phyloP scores from a whole-genome alignment of 2,329 filamentous ascomycete species.

The Plectosphaerella cucumerina region DNA sequence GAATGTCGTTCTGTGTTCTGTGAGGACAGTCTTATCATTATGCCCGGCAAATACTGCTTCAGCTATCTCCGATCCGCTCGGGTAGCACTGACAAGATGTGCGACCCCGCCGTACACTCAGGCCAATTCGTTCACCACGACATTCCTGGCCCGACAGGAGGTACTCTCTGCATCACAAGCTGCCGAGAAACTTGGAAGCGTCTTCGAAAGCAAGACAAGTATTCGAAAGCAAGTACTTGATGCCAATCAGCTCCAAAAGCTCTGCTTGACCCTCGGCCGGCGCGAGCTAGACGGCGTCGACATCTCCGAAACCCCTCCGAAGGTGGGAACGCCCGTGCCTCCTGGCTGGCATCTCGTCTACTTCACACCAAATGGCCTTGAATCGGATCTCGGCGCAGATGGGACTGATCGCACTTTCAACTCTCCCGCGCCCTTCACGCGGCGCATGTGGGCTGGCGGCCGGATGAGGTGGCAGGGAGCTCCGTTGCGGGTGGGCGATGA shows the following conservation, averaged over 20 bases:
- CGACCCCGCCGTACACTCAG: too few relatives aligned
- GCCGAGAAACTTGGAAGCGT: constrained; percentile 20
- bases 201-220: constrained; percentile 20
- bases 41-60: too few relatives aligned
- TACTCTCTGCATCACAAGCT: constrained; percentile 19
- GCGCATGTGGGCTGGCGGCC: constrained; percentile 65
- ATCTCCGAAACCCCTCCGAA: constrained; percentile 31
- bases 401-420: constrained; percentile 58
- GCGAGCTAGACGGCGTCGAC: constrained; percentile 32
- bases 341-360: constrained; percentile 60
- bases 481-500: constrained; percentile 48
- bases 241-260: constrained; percentile 61
- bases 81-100: too few relatives aligned
- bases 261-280: constrained; percentile 51
- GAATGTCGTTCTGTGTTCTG: too few relatives aligned
- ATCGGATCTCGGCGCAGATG: constrained; percentile 51
- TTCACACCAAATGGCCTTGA: constrained; percentile 57
- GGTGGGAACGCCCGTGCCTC: constrained; percentile 46
- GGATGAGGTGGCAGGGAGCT: constrained; percentile 44
- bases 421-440: constrained; percentile 55
- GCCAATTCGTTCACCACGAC: too few relatives aligned
- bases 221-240: constrained; percentile 48
- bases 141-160: too few relatives aligned
- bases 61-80: too few relatives aligned
- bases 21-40: too few relatives aligned